Evolutionary conservation across 345 rosid species (phyloP), one percentile per base, ranked within the genome.

Genomic region (Brassica juncea): DNA sequence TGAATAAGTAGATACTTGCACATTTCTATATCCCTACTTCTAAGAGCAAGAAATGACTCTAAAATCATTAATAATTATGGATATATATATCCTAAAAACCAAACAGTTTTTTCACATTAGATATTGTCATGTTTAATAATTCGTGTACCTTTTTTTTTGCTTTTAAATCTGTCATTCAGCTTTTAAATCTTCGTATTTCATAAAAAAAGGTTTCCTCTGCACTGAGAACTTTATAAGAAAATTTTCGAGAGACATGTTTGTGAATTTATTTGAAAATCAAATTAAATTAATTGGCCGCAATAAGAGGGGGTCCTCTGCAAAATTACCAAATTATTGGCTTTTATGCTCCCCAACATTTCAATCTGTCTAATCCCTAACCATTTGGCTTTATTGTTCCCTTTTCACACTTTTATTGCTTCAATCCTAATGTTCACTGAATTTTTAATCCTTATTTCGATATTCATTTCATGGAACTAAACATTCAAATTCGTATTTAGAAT

Each of bases 331-430:
- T 81, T 81, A 81, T 76, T 81, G 84, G 84, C 84, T 81, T 81
- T 81, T 81, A 72, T 81, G 84, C 77, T 76, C 84, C 80, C 84
- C 77, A 76, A 72, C 70, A 71, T 71, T 71, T 81, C 84, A 81
- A 76, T 70, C 77, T 76, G 84, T 81, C 84, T 81, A 76, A 81
- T 81, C 84, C 84, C 80, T 76, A 76, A 81, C 84, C 84, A 81
- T 81, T 81, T 81, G 81, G 84, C 84, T 81, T 81, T 81, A 76
- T 55, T 66, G 74, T 67, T 76, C 74, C 73, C 67, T 72, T 66
- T 71, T 66, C 6, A 75, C 49, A 71, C 81, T 76, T 72, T 81
- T 72, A 66, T 81, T 81, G 84, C 77, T 81, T 81, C 81, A 72
- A 66, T 76, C 81, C 66, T 76, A 81, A 81, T 76, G 83, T 81